A percentile compares a stretch with the other conserved stretches of the same genome.
Conservation (phyloP, 306 rosid genomes). For the Vigna trinervia region DNA sequence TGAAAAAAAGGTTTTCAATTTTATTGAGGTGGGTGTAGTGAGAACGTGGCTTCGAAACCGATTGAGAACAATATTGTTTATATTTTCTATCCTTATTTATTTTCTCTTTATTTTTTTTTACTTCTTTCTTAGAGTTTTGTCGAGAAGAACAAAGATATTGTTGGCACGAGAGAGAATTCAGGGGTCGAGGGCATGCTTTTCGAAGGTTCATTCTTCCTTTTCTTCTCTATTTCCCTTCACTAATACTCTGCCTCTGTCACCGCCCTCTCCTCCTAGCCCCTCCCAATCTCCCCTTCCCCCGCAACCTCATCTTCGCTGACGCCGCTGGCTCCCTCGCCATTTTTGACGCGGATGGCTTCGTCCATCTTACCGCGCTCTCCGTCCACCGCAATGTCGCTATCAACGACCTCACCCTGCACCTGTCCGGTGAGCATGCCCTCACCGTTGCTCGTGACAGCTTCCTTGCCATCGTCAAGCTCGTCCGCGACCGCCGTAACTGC, state of each 20-base stretch:
- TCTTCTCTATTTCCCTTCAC: constrained; percentile 46
- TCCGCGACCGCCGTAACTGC: constrained; percentile 79
- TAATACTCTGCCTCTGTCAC: constrained; percentile 80
- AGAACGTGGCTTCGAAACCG: too few species aligned
- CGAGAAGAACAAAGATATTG: too few species aligned
- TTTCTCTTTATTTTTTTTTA: too few species aligned
- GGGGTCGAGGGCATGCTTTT: too few species aligned
- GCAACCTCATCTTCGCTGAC: constrained; percentile 83
- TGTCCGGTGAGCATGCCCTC: constrained; percentile 78
- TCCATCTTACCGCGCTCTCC: constrained; percentile 67
- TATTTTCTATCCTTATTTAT: too few species aligned
- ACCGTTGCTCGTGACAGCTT: constrained; percentile 78
- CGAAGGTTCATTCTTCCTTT: too few species aligned
- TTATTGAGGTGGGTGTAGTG: too few species aligned
- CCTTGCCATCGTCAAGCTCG: constrained; percentile 80
- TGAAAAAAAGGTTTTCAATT: too few species aligned
- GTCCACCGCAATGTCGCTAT: constrained; percentile 65
- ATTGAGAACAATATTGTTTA: too few species aligned
- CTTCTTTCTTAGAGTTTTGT: too few species aligned
- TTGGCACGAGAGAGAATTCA: too few species aligned
- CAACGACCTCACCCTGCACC: constrained; percentile 82
- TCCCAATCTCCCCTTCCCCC: constrained; percentile 65
- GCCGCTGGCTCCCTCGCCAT: constrained; percentile 72
- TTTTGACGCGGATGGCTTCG: constrained; percentile 87
- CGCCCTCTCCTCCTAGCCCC: constrained; percentile 78